phyloP scores from a whole-genome alignment of 805 yeast species.

The Cyberlindnera lachancei region DNA sequence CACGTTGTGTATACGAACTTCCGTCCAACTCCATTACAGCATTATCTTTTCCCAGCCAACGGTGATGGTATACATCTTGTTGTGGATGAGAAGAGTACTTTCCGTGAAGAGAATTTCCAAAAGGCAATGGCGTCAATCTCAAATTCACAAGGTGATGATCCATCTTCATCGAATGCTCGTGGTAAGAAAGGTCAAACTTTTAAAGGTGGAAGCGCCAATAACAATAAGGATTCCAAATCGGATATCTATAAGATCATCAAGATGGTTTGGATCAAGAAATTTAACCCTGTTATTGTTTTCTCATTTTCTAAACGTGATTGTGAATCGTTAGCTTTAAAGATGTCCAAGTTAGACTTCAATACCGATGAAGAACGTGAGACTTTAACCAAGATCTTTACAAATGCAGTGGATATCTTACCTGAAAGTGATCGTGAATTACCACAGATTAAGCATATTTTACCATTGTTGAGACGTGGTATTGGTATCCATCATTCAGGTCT shows the following conservation, averaged over 20 bases:
- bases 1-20: constrained; percentile 98
- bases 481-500: constrained; percentile 98
- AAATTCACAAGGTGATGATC: constrained; percentile 79
- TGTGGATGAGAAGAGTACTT: constrained; percentile 93
- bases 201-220: constrained; percentile 92
- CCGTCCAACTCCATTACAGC: constrained; percentile 98
- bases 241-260: constrained; percentile 95
- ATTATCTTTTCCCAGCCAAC: constrained; percentile 95
- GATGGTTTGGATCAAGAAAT: constrained; percentile 95
- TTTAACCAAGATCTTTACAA: constrained; percentile 79
- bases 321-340: constrained; percentile 86
- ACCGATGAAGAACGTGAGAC: constrained; percentile 91
- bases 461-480: constrained; percentile 86
- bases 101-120: constrained; percentile 96
- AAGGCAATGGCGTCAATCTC: constrained; percentile 95
- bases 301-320: constrained; percentile 98
- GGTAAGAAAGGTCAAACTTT: constrained; percentile 74
- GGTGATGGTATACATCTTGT: constrained; percentile 97
- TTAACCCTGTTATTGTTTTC: constrained; percentile 96
- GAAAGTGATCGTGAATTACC: constrained; percentile 90
- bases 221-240: constrained; percentile 59
- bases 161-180: constrained; percentile 51
- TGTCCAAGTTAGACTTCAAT: constrained; percentile 94
- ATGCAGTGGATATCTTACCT: constrained; percentile 82
- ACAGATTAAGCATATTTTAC: constrained; percentile 87